These are phyloP conservation scores for Solanum appendiculatum DNA, from an alignment of 257 asterid genomes.

Conservation along the genomic window DNA sequence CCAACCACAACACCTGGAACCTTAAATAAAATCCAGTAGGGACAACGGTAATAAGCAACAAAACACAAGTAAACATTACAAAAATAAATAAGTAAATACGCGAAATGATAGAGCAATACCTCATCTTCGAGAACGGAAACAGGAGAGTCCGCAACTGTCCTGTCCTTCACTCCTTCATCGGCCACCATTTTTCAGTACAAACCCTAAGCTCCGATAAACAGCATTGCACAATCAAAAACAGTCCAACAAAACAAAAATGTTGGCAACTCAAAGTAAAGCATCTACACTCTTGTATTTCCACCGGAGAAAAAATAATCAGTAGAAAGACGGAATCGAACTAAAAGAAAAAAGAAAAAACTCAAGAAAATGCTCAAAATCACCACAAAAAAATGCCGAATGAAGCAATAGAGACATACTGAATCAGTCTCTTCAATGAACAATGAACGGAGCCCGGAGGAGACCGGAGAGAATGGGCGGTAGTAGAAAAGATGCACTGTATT, in stretches of 20 bases:
- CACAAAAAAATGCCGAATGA: not conserved
- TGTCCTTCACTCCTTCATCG: conserved; percentile 47
- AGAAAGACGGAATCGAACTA: not conserved
- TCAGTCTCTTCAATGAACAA: not conserved
- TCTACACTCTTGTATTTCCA: not conserved
- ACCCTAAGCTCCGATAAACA: conserved; percentile 14
- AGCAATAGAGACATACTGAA: not conserved
- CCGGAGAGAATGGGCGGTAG: not conserved
- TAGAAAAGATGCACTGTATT: not conserved
- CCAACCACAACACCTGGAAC: not conserved
- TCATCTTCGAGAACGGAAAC: conserved; percentile 96
- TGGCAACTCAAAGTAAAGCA: not conserved
- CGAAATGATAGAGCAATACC: conserved; percentile 17
- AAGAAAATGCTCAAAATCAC: not conserved
- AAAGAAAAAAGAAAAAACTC: not conserved
- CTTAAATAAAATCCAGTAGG: not conserved
- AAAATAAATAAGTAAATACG: not conserved
- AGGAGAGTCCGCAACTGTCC: conserved; percentile 64
- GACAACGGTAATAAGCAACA: not conserved
- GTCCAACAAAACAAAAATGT: not conserved
- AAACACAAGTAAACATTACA: not conserved
- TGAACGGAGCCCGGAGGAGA: not conserved
- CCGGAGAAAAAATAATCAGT: not conserved
- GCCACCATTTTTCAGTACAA: conserved; percentile 30
- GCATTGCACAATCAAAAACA: not conserved